Conservation (phyloP, 768 basidiomycete genomes). For the Lepiota subincarnata region DNA sequence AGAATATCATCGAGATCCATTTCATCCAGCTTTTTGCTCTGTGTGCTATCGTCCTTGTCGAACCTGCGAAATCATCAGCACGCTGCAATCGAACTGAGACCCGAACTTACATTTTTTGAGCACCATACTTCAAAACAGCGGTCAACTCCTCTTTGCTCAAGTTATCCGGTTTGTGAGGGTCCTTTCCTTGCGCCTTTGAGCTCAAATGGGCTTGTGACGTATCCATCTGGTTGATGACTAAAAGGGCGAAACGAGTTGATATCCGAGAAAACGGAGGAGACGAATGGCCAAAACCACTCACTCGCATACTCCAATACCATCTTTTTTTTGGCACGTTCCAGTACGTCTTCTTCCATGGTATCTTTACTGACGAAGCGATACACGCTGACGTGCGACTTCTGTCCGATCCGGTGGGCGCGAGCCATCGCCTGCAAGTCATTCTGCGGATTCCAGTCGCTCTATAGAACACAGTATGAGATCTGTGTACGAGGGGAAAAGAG, state of each 20-base stretch:
- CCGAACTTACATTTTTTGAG: constrained; percentile 83
- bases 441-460: constrained; percentile 99
- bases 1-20: constrained; percentile 99
- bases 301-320: constrained; percentile 99
- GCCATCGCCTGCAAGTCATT: constrained; percentile 99
- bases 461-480: constrained; percentile 14
- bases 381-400: constrained; percentile 97
- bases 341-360: constrained; percentile 98
- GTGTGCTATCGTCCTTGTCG: constrained; percentile 91
- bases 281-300: constrained; percentile 41
- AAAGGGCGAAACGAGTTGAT: constrained; percentile 3
- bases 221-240: constrained; percentile 99
- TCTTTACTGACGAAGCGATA: constrained; percentile 99
- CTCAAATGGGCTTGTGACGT: constrained; percentile 96
- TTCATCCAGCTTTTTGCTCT: constrained; percentile 94
- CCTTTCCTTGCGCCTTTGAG: constrained; percentile 68
- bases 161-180: constrained; percentile 72
- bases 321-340: constrained; percentile 98
- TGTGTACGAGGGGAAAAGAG: constrained; percentile 7
- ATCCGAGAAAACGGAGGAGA: constrained; percentile 1
- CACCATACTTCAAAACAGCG: constrained; percentile 97
- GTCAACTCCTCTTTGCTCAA: constrained; percentile 95
- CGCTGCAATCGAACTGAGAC: constrained; percentile 6
- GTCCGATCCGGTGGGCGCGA: constrained; percentile 96
- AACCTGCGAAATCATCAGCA: constrained; percentile 51